These are phyloP conservation scores for Candida mesenterica DNA, from an alignment of 1,139 yeast genomes.

Conservation along the genomic window DNA sequence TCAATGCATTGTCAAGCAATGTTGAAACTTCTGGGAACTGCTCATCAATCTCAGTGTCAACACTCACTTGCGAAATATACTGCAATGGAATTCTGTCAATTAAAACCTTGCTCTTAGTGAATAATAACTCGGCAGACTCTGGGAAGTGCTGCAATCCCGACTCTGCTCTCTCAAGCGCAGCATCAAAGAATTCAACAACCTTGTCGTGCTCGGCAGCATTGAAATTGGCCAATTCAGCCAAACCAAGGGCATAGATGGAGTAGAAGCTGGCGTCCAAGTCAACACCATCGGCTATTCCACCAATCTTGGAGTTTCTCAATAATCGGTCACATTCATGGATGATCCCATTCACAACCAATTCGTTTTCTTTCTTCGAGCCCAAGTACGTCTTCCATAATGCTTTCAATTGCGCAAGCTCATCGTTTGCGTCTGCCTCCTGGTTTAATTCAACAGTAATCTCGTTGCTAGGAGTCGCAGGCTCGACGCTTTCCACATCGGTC, in stretches of 20 bases:
- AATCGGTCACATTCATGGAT: conserved; percentile 89
- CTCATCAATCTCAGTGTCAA: conserved; percentile 29
- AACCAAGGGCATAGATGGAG: conserved; percentile 68
- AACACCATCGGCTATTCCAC: conserved; percentile 8
- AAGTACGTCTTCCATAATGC: conserved; percentile 68
- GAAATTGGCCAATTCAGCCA: conserved; percentile 66
- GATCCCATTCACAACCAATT: conserved; percentile 72
- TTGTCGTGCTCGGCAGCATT: conserved; percentile 37
- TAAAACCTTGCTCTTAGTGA: conserved; percentile 56
- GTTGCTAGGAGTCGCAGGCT: conserved; percentile 20
- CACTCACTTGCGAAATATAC: conserved; percentile 48
- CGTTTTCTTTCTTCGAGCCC: conserved; percentile 56
- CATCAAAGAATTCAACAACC: conserved; percentile 58
- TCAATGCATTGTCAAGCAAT: conserved; percentile 42
- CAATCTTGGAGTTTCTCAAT: conserved; percentile 46
- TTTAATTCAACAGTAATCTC: conserved; percentile 69
- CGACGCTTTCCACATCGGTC: conserved; percentile 21
- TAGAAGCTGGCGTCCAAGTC: conserved; percentile 52
- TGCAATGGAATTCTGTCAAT: conserved; percentile 60
- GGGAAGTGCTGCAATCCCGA: conserved; percentile 55
- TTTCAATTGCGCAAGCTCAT: conserved; percentile 69
- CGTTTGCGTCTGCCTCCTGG: conserved; percentile 70
- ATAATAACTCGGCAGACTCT: conserved; percentile 42
- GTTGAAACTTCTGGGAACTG: conserved; percentile 32
- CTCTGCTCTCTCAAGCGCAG: conserved; percentile 68